These are phyloP conservation scores for Verticillium isaacii DNA, from an alignment of 2,329 filamentous ascomycete genomes.

Conservation along the genomic window DNA sequence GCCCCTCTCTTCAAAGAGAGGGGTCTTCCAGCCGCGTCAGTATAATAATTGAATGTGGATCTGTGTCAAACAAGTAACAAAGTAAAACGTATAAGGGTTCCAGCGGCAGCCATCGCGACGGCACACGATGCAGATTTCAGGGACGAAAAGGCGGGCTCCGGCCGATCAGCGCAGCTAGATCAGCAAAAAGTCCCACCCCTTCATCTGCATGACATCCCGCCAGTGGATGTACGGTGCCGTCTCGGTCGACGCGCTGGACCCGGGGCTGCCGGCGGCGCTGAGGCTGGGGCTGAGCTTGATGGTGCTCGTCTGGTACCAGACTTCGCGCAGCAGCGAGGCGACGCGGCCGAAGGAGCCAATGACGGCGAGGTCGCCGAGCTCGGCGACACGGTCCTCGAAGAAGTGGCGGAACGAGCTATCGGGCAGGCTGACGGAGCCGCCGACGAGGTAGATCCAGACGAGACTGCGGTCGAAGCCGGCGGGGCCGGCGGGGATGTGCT, in stretches of 20 bases:
- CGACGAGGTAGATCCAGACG: conserved; percentile 88
- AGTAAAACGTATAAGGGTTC: conserved; percentile 15
- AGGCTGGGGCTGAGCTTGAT: conserved; percentile 27
- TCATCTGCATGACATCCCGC: conserved; percentile 88
- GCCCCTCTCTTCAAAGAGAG: neutral
- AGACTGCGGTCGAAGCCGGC: conserved; percentile 85
- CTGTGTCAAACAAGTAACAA: conserved; percentile 17
- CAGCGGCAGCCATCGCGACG: neutral
- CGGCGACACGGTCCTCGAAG: conserved; percentile 68
- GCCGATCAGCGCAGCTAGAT: conserved; percentile 48
- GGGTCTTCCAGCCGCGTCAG: conserved; percentile 3
- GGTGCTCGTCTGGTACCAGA: conserved; percentile 75
- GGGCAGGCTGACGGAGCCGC: conserved; percentile 71
- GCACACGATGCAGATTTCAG: neutral
- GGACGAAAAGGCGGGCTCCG: neutral
- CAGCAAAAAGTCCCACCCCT: conserved; percentile 88
- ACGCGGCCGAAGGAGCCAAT: conserved; percentile 86
- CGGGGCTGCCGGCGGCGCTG: conserved; percentile 28
- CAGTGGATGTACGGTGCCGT: conserved; percentile 69
- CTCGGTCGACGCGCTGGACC: conserved; percentile 23
- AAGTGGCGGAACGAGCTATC: conserved; percentile 71
- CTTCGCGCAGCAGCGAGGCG: conserved; percentile 70
- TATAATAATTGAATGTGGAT: conserved; percentile 8
- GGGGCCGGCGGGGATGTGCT: conserved; percentile 75
- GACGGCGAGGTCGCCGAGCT: conserved; percentile 71